Percentiles rank a stretch among this genome's conserved stretches.
phyloP scores from a whole-genome alignment of 495 filamentous ascomycete genomes.

The Hamigera avellanea region DNA sequence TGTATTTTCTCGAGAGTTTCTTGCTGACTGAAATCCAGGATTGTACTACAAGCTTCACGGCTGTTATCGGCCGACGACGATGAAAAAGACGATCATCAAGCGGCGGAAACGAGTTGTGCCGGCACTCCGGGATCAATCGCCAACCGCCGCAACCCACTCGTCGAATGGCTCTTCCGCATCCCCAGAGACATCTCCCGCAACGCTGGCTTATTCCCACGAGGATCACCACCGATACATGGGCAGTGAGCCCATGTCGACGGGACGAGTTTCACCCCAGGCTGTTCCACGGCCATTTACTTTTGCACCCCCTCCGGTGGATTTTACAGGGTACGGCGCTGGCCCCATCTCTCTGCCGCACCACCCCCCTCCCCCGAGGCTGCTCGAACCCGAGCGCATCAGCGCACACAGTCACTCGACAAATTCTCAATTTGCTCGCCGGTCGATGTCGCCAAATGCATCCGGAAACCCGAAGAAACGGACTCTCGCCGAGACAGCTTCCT shows the following conservation, averaged over 20 bases:
- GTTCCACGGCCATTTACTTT: constrained; percentile 18
- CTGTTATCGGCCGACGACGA: constrained; percentile 79
- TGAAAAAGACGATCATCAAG: constrained; percentile 98
- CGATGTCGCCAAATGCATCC: constrained; percentile 26
- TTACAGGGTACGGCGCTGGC: constrained; percentile 33
- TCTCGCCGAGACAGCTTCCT: constrained; percentile 21
- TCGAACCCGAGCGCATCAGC: constrained; percentile 26
- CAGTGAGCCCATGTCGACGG: constrained; percentile 18
- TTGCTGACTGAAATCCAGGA: constrained; percentile 41
- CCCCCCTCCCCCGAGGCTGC: constrained; percentile 26
- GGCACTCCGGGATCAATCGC: constrained; percentile 48
- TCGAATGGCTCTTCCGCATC: constrained; percentile 33
- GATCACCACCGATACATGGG: constrained; percentile 41
- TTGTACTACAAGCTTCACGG: constrained; percentile 97
- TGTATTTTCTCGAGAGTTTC: constrained; percentile 1
- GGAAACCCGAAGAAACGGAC: constrained; percentile 33
- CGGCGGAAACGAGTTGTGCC: constrained; percentile 92
- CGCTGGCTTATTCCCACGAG: constrained; percentile 46
- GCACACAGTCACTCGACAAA: constrained; percentile 16
- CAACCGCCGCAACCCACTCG: constrained; percentile 30
- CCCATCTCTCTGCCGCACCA: constrained; percentile 28
- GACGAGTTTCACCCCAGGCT: constrained; percentile 16
- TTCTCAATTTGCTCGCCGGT: constrained; percentile 27
- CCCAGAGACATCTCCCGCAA: constrained; percentile 31
- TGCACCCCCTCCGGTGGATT: constrained; percentile 39